These are phyloP conservation scores for Trichoderma semiorbis DNA, from an alignment of 2,329 filamentous ascomycete genomes.

Conservation along the genomic window DNA sequence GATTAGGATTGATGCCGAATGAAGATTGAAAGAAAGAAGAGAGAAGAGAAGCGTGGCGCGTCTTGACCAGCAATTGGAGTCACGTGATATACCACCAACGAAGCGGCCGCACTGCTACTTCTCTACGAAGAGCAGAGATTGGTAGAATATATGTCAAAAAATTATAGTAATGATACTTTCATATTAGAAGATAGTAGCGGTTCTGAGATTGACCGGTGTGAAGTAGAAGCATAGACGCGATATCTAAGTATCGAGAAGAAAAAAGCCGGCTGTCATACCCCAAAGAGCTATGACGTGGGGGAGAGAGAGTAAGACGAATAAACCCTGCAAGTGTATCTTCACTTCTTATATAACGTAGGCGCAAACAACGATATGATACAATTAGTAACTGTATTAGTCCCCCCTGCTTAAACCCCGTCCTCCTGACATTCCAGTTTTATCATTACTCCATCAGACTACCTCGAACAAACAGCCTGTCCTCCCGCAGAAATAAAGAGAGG, in stretches of 20 bases:
- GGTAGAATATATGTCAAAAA: not conserved
- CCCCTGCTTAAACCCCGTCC: not conserved
- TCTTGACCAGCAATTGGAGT: not conserved
- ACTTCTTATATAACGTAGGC: not conserved
- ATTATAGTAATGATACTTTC: not conserved
- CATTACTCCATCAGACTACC: slow-evolving; percentile 33
- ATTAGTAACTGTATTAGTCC: not conserved
- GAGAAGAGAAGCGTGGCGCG: slow-evolving; percentile 11
- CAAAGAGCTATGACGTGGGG: not conserved
- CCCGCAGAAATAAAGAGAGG: not conserved
- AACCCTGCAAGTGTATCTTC: not conserved
- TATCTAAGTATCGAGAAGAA: not conserved
- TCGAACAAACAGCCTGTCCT: not conserved
- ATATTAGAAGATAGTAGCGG: not conserved
- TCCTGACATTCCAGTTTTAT: slow-evolving; percentile 23
- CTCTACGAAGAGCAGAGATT: not conserved
- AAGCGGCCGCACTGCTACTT: not conserved
- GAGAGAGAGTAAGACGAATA: not conserved
- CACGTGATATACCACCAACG: not conserved
- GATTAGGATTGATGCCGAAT: not conserved
- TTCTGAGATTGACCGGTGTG: not conserved
- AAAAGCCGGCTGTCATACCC: not conserved
- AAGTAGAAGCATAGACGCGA: not conserved
- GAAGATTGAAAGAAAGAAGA: not conserved
- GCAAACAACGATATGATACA: not conserved